Evolutionary conservation across 2,329 filamentous ascomycete genomes (phyloP), one percentile per base, ranked within the genome.

Genomic region (Mycosphaerella sp.): DNA sequence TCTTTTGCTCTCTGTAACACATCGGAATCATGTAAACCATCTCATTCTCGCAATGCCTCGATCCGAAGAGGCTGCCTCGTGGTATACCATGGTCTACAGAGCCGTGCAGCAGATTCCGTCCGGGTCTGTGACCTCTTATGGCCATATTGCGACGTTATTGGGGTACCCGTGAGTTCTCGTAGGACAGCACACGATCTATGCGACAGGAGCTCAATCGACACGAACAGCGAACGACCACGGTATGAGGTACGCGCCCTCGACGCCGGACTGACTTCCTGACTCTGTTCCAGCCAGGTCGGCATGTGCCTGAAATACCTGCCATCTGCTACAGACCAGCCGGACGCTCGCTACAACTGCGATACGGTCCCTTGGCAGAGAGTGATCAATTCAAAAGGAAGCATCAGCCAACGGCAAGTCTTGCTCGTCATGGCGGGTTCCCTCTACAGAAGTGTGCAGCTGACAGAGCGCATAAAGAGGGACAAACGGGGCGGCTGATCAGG

Each of bases 361-460:
- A 96, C 86, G 60, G 92, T 97, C 3, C 92, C 92, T 0, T 97
- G 92, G 92, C 92, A 97, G 75, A 78, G 93, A 54, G 88, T 97
- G 56, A 86, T 97, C 68, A 95, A 92, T 70, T 76, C 88, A 11
- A 92, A 87, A 71, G 91, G 92, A 21, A 76, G 82, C 55, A 95
- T 97, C 62, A 95, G 90, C 43, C 87, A 87, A 6, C 82, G 91
- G 89, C 92, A 66, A 62, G 74, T 69, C 47, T 44, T 44, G 17
- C 23, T 41, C 29, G 36, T 45, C 46, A 48, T 41, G 21, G 31
- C 40, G 44, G 50, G 41, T n/a, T 39, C 14, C 10, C 34, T n/a
- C 17, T n/a, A 41, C 31, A 12, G 11, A 7, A 48, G 26, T 40
- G 47, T 23, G 36, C 48, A 45, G 51, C 59, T 58, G 54, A 59